Conservation (phyloP, 805 yeast species). For the Saturnispora quitensis region DNA sequence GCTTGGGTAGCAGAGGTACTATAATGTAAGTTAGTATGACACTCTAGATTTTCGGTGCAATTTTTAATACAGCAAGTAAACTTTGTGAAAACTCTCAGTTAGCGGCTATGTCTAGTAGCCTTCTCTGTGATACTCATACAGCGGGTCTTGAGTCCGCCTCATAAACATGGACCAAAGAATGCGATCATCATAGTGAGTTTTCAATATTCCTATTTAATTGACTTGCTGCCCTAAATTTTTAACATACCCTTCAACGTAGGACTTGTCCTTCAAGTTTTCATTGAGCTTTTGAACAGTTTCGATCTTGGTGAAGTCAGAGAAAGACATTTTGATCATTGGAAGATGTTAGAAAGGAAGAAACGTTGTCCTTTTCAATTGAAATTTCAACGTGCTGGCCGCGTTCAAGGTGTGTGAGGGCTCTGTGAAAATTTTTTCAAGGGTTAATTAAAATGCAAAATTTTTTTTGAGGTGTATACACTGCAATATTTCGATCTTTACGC, state of each 20-base stretch:
- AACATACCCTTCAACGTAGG: conserved; percentile 94
- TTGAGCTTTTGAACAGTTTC: conserved; percentile 69
- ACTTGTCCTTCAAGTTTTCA: conserved; percentile 83
- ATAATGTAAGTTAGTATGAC: conserved; percentile 11
- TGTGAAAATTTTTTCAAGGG: background rate
- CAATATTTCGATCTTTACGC: too few relatives aligned
- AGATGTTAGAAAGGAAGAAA: background rate
- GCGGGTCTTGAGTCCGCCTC: conserved; percentile 96
- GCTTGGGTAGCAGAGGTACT: conserved; percentile 91
- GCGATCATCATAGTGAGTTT: conserved; percentile 48
- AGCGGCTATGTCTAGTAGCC: conserved; percentile 22
- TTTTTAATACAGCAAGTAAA: background rate
- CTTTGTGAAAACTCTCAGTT: conserved; percentile 9
- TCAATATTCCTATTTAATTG: too few relatives aligned
- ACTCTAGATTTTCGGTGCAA: background rate
- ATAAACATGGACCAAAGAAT: conserved; percentile 90
- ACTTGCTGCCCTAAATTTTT: background rate
- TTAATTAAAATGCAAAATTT: background rate
- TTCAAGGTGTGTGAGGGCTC: background rate
- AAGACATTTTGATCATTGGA: conserved; percentile 43
- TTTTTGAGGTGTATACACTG: too few relatives aligned
- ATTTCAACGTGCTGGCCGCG: conserved; percentile 1
- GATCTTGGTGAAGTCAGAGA: conserved; percentile 71
- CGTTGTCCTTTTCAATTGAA: conserved; percentile 1
- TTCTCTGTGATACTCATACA: conserved; percentile 70